These are phyloP conservation scores for Sambucus nigra DNA, from an alignment of 129 eudicot genomes.

Conservation along the genomic window DNA sequence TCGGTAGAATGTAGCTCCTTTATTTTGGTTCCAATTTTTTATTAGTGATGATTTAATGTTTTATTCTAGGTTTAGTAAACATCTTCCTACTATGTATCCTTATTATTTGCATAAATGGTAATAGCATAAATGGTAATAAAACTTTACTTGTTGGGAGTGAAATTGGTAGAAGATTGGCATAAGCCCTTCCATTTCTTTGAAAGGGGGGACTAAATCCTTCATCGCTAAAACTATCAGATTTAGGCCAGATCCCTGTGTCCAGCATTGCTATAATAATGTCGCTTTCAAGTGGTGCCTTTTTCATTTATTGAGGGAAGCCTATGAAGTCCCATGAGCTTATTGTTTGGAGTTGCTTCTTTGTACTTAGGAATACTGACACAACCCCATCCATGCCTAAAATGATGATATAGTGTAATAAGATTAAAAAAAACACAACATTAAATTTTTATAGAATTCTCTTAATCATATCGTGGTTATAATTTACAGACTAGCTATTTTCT, in stretches of 20 bases:
- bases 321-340: conserved; percentile 29
- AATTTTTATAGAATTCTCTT: not conserved
- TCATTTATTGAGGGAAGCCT: conserved; percentile 16
- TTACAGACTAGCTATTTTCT: conserved; percentile 27
- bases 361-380: conserved; percentile 20
- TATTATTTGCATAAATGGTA: not conserved
- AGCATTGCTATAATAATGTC: conserved; percentile 20
- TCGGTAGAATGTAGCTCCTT: conserved; percentile 22
- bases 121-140: not conserved
- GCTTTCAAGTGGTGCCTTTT: conserved; percentile 10
- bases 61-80: not conserved
- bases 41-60: not conserved
- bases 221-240: conserved; percentile 20
- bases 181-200: conserved; percentile 27
- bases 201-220: conserved; percentile 18
- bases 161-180: conserved; percentile 13
- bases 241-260: conserved; percentile 23
- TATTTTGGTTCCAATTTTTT: not conserved
- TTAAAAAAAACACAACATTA: not conserved
- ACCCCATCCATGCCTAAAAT: conserved; percentile 19
- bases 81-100: not conserved
- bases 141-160: conserved; percentile 25
- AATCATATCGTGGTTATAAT: not conserved
- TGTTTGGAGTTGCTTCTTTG: conserved; percentile 15
- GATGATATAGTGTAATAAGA: not conserved